Conservation (phyloP, 2,329 filamentous ascomycete species). For the Epichloe hybrida region DNA sequence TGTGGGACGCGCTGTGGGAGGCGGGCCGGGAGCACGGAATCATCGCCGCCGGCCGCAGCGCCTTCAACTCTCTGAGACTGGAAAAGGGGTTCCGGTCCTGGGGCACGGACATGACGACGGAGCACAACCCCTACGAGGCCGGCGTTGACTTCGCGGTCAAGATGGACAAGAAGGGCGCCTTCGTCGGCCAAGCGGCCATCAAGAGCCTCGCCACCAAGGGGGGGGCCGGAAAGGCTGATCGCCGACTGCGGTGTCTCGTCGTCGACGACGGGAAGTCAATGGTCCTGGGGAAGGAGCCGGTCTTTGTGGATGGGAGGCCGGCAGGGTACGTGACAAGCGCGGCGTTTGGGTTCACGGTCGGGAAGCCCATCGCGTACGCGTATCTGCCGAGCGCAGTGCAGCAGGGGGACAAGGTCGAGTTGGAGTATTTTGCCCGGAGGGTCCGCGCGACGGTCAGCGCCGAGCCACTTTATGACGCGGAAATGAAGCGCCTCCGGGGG, state of each 20-base stretch:
- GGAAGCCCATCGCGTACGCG: slow-evolving; percentile 45
- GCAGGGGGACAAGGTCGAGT: slow-evolving; percentile 38
- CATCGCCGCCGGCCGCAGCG: slow-evolving; percentile 42
- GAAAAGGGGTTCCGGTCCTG: slow-evolving; percentile 46
- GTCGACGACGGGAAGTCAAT: slow-evolving; percentile 43
- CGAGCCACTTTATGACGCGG: slow-evolving; percentile 25
- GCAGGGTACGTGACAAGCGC: slow-evolving; percentile 47
- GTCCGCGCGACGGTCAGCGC: slow-evolving; percentile 38
- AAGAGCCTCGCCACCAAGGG: slow-evolving; percentile 18
- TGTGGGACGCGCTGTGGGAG: slow-evolving; percentile 45
- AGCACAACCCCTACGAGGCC: slow-evolving; percentile 47
- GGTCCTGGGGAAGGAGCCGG: slow-evolving; percentile 48
- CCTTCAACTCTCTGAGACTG: slow-evolving; percentile 43
- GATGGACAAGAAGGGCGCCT: slow-evolving; percentile 28
- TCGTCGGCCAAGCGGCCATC: slow-evolving; percentile 38
- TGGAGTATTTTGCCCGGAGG: slow-evolving; percentile 46
- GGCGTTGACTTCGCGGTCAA: slow-evolving; percentile 39
- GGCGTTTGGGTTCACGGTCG: slow-evolving; percentile 44
- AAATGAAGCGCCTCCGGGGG: slow-evolving; percentile 4
- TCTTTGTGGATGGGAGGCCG: slow-evolving; percentile 32
- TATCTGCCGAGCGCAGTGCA: slow-evolving; percentile 35
- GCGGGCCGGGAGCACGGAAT: slow-evolving; percentile 41
- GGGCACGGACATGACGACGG: slow-evolving; percentile 45
- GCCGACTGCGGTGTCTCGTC: slow-evolving; percentile 34
- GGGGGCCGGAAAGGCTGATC: slow-evolving; percentile 9